Percentiles rank a stretch among this genome's conserved stretches.
phyloP scores from a whole-genome alignment of 1,284 basidiomycete genomes.

The Cystobasidiaceae sp. region DNA sequence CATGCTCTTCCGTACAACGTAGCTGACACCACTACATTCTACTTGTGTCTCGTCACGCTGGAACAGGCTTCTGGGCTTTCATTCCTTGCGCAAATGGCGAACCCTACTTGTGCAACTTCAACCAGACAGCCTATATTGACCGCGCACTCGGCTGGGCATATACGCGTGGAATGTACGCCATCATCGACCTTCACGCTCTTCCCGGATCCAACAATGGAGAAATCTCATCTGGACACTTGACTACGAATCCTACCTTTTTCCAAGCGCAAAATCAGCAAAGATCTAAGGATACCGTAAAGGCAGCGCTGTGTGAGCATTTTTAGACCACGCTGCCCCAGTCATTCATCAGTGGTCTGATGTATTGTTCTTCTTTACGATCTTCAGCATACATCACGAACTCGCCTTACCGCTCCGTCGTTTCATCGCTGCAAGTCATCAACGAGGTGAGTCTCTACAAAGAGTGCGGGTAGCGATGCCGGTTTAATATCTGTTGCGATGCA shows the following conservation, averaged over 20 bases:
- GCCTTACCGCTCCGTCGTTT: conserved; percentile 42
- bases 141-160: conserved; percentile 47
- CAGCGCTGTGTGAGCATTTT: background rate
- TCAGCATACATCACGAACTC: conserved; percentile 37
- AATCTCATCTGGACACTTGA: conserved; percentile 17
- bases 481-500: conserved; percentile 3
- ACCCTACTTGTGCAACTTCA: conserved; percentile 39
- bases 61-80: conserved; percentile 44
- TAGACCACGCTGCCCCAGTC: background rate
- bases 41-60: conserved; percentile 45
- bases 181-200: conserved; percentile 49
- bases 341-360: background rate
- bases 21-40: conserved; percentile 43
- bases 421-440: conserved; percentile 41
- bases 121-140: conserved; percentile 50
- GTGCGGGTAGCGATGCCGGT: background rate
- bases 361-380: conserved; percentile 32
- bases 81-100: conserved; percentile 40
- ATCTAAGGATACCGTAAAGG: conserved; percentile 14
- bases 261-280: conserved; percentile 33
- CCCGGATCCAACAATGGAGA: conserved; percentile 48
- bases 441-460: conserved; percentile 17
- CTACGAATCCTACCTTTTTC: conserved; percentile 24
- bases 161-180: conserved; percentile 47
- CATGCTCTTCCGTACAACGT: conserved; percentile 1